Base-by-base conservation (phyloP, 345 rosid genomes). In the Limnanthes douglasii region DNA sequence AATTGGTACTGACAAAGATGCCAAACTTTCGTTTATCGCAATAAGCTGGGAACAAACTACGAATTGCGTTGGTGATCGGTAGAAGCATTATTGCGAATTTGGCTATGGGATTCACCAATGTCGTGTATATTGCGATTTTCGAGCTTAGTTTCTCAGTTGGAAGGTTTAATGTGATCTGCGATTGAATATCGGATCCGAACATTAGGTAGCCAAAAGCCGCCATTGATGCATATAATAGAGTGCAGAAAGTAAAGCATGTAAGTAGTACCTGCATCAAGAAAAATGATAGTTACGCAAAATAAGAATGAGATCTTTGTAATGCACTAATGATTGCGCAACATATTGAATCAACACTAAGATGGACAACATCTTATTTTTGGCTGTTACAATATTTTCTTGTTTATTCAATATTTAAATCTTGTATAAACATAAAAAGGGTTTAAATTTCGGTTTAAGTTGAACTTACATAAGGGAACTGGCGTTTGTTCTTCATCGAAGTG, bases 391-490 rank as follows among this genome's bases (percentile, higher is more conserved):
- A n/a, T n/a, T n/a, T n/a, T n/a, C n/a, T n/a, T n/a, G n/a, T n/a
- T n/a, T n/a, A n/a, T n/a, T n/a, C n/a, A n/a, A n/a, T n/a, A n/a
- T n/a, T n/a, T n/a, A n/a, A n/a, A n/a, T 32, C 28, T 20, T 28
- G 1, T 10, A 12, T 6, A 1, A 10, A 15, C 17, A 21, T 2
- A 18, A 25, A 5, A 11, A 11, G 27, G 11, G 2, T 4, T 18
- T 1, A 15, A 29, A 41, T 7, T 21, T 6, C 11, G n/a, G n/a
- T n/a, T n/a, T n/a, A n/a, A n/a, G n/a, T 14, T 15, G 8, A 34
- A 48, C 93, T 82, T 65, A 83, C 97, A 28, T 61, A 55, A 11
- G 90, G 63, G 68, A 82, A 86, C 29, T 82, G 95, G 8, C 53
- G 78, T 45, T 72, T 86, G 47, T 69, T 78, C 45, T 61, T 71